Conservation (phyloP, 495 filamentous ascomycete genomes). For the Entonaema liquescens region DNA sequence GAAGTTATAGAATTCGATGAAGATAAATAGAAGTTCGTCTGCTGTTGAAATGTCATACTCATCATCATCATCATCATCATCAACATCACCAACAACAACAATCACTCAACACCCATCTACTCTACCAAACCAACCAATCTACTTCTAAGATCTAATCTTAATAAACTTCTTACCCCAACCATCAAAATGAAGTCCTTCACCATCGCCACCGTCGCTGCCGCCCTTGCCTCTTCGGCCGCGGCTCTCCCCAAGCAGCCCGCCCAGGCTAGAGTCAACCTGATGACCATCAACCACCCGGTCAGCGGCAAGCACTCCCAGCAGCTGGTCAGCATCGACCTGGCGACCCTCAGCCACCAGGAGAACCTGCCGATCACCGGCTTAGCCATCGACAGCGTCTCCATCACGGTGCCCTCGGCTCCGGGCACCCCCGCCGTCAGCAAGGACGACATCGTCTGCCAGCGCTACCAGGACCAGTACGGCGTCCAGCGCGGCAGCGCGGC, state of each 20-base stretch:
- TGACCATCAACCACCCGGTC: not conserved
- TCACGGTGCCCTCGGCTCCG: not conserved
- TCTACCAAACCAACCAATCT: too few species aligned
- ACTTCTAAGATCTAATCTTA: not conserved
- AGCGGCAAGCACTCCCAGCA: not conserved
- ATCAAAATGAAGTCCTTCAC: conserved; percentile 1
- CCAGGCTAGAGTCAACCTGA: not conserved
- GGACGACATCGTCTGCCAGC: not conserved
- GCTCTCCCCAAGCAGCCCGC: not conserved
- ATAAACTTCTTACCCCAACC: not conserved
- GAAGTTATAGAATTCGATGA: not conserved
- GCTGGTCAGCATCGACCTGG: not conserved
- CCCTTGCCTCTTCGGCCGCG: not conserved
- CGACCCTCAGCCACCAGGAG: not conserved
- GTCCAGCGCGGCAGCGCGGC: not conserved
- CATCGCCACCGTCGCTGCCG: not conserved
- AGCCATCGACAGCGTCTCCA: not conserved
- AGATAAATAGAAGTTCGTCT: not conserved
- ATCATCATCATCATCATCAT: not conserved
- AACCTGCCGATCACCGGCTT: not conserved
- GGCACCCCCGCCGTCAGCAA: not conserved
- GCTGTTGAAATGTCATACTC: not conserved
- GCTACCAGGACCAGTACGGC: not conserved
- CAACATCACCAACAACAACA: not conserved
- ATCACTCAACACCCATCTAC: not conserved